Conservation (phyloP, 257 asterid genomes). For the Gynochthodes officinalis region DNA sequence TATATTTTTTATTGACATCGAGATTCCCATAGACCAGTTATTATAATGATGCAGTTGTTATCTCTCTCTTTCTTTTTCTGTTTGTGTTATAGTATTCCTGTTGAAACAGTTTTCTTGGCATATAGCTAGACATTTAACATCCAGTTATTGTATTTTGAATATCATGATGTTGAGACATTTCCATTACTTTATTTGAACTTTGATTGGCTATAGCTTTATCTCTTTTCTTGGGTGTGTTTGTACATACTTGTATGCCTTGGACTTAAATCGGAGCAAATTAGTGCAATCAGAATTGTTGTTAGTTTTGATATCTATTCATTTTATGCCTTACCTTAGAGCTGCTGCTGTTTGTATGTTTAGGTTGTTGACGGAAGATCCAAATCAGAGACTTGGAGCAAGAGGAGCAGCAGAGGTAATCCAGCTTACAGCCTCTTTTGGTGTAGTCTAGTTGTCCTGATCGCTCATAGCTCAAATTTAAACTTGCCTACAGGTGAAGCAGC, state of each 20-base stretch:
- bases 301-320: neutral
- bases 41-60: neutral
- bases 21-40: neutral
- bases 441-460: neutral
- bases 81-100: neutral
- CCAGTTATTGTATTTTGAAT: neutral
- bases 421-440: neutral
- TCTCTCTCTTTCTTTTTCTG: neutral
- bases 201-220: neutral
- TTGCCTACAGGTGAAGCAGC: slow-evolving; percentile 80
- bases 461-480: neutral
- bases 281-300: neutral
- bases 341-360: slow-evolving; percentile 31
- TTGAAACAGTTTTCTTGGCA: neutral
- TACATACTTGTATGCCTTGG: neutral
- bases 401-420: slow-evolving; percentile 85
- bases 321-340: slow-evolving; percentile 2
- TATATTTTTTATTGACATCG: neutral
- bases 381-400: slow-evolving; percentile 89
- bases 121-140: neutral
- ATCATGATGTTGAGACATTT: neutral
- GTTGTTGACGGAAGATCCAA: slow-evolving; percentile 92
- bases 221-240: neutral
- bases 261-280: neutral
- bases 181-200: neutral